These are phyloP conservation scores for Alternaria postmessia DNA, from an alignment of 2,329 filamentous ascomycete genomes.

Conservation along the genomic window DNA sequence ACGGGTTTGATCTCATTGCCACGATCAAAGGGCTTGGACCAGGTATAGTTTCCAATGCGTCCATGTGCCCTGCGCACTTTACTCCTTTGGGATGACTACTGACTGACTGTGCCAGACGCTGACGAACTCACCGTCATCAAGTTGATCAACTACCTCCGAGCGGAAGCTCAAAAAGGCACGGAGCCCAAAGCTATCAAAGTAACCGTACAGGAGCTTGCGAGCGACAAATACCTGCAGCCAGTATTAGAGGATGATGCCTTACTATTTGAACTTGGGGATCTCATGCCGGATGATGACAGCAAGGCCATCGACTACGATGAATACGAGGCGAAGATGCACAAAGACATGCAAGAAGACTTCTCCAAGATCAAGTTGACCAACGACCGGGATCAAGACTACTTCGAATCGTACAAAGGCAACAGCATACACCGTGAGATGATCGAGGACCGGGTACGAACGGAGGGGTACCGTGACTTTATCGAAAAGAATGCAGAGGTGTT, in stretches of 20 bases:
- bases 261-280: conserved; percentile 85
- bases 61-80: conserved; percentile 9
- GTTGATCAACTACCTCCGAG: conserved; percentile 59
- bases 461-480: conserved; percentile 93
- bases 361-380: conserved; percentile 40
- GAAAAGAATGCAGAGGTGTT: conserved; percentile 91
- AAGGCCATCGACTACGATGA: conserved; percentile 45
- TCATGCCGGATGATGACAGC: conserved; percentile 53
- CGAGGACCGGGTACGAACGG: conserved; percentile 86
- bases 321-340: conserved; percentile 51
- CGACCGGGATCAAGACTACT: conserved; percentile 68
- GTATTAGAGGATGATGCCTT: conserved; percentile 89
- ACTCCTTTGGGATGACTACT: conserved; percentile 28
- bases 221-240: conserved; percentile 83
- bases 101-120: conserved; percentile 30
- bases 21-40: conserved; percentile 42
- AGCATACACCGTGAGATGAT: conserved; percentile 97
- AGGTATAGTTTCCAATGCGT: conserved; percentile 25
- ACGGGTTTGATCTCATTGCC: conserved; percentile 37
- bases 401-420: conserved; percentile 67
- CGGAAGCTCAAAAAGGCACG: conserved; percentile 50
- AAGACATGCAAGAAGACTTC: conserved; percentile 48
- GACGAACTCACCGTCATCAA: conserved; percentile 47
- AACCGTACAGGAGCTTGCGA: conserved; percentile 69
- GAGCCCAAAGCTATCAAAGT: conserved; percentile 58